phyloP scores from a whole-genome alignment of 108 stramenopile genomes.

The Nitzschia sp. region DNA sequence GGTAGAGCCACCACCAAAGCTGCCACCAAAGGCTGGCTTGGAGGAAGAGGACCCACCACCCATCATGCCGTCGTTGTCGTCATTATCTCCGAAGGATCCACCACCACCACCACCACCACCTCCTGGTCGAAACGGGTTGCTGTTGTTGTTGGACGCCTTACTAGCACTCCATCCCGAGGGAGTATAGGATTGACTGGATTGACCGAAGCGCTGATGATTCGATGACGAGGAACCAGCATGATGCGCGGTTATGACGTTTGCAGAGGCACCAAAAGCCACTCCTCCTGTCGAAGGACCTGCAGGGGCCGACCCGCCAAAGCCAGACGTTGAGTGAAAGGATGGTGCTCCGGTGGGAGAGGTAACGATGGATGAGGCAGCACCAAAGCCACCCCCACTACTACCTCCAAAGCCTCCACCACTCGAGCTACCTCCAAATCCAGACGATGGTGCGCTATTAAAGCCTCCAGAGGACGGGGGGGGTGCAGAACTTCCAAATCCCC shows the following conservation, averaged over 20 bases:
- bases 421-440: not conserved
- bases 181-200: not conserved
- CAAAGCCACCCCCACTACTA: not conserved
- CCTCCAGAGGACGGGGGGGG: not conserved
- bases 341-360: no score
- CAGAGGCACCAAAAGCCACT: not conserved
- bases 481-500: slow-evolving; percentile 10
- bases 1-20: slow-evolving; percentile 2
- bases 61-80: not conserved
- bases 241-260: not conserved
- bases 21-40: not conserved
- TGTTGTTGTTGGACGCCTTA: no score
- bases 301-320: slow-evolving; percentile 7
- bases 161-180: not conserved
- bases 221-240: no score
- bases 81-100: not conserved
- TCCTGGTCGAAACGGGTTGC: not conserved
- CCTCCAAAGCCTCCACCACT: slow-evolving; percentile 4
- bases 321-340: no score
- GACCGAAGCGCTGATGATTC: not conserved
- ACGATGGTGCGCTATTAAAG: not conserved
- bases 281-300: not conserved
- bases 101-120: slow-evolving; percentile 10
- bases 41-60: not conserved
- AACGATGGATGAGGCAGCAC: no score